Conservation (phyloP, 2,329 filamentous ascomycete genomes). For the Aureobasidium zeae region DNA sequence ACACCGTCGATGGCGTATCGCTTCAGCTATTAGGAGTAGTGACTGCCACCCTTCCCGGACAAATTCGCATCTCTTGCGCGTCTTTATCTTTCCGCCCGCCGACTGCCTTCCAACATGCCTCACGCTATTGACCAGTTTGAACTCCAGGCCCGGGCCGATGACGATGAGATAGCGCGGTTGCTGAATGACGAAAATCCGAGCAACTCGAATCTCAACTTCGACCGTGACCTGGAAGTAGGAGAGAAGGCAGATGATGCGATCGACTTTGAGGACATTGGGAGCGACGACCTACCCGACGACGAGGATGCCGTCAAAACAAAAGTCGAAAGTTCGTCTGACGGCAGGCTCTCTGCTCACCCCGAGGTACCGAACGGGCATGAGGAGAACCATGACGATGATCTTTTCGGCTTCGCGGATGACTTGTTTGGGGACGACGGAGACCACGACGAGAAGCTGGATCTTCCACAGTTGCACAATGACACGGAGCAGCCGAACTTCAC, state of each 20-base stretch:
- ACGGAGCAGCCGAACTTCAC: constrained; percentile 14
- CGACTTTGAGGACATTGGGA: constrained; percentile 84
- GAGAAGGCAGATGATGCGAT: constrained; percentile 89
- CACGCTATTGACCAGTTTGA: constrained; percentile 28
- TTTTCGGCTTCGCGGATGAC: constrained; percentile 47
- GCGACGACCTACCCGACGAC: constrained; percentile 82
- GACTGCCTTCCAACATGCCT: constrained; percentile 32
- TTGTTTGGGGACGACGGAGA: constrained; percentile 55
- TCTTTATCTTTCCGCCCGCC: too few relatives aligned
- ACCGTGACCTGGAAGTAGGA: constrained; percentile 36
- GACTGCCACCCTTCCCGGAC: background rate
- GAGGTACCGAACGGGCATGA: constrained; percentile 3
- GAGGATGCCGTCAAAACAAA: constrained; percentile 39
- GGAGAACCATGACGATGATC: constrained; percentile 6
- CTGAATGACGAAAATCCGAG: constrained; percentile 23
- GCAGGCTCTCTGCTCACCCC: constrained; percentile 1
- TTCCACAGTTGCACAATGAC: constrained; percentile 3
- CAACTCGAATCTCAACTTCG: constrained; percentile 24
- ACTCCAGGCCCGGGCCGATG: constrained; percentile 21
- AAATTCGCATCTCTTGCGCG: too few relatives aligned
- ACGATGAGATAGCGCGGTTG: constrained; percentile 25
- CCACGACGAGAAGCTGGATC: constrained; percentile 16
- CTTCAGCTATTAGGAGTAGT: too few relatives aligned
- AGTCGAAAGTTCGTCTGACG: background rate
- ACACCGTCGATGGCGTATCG: too few relatives aligned